Evolutionary conservation across 2,329 filamentous ascomycete species (phyloP), one percentile per base, ranked within the genome.

Genomic region (Epichloe scottii): DNA sequence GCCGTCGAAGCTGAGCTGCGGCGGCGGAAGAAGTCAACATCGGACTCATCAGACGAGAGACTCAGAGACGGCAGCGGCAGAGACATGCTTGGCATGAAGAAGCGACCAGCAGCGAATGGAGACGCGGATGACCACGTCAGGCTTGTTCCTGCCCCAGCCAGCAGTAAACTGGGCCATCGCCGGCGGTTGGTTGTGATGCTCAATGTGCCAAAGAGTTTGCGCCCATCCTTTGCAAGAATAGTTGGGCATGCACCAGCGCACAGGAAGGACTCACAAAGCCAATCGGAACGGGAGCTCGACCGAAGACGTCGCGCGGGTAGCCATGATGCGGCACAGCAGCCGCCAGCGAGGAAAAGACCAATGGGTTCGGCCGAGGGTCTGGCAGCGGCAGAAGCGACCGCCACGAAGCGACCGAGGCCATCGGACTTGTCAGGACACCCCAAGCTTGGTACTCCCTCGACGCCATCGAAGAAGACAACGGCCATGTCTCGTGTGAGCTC

Each of bases 401-500:
- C 69, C 21, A 54, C 62, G 53, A 73, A 75, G 60, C 68, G 67
- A 37, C 73, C 73, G 21, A 67, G 68, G 41, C 63, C 70, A 2
- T 65, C 70, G 1, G 75, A 76, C 5, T 58, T 68, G 26, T 58
- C 63, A 33, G 61, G 60, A 39, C 59, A 63, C 5, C 56, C 62
- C 23, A 63, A 66, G 46, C 57, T 67, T 14, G 58, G 66, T 14
- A 62, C 65, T 1, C 75, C 75, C 0, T 71, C 73, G 2, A 80
- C 77, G 0, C 77, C 77, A 0, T 71, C 75, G 10, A 79, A 73
- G 55, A 77, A 70, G 51, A 67, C 72, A 14, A 66, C 69, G 2
- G 62, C 74, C 51, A 79, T 79, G 75, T 75, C 71, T 5, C 73
- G 76, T 4, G 75, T 72, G 35, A 69, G 74, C 48, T 79, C 77